phyloP scores from a whole-genome alignment of 768 basidiomycete genomes.

The Panus rudis region DNA sequence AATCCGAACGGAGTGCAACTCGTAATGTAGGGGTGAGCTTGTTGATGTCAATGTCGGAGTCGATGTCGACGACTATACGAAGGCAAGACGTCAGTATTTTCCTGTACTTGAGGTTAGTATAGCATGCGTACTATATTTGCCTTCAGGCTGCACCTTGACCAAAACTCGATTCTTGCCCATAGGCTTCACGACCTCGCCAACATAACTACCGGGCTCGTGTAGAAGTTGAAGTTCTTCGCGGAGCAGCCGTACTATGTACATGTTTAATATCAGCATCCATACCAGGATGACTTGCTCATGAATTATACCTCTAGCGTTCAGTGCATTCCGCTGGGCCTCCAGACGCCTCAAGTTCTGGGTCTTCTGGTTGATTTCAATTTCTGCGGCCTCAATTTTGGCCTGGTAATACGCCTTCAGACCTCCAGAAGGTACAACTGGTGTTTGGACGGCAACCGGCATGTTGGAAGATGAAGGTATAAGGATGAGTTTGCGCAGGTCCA shows the following conservation, averaged over 20 bases:
- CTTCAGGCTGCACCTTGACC: conserved; percentile 97
- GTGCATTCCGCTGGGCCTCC: conserved; percentile 94
- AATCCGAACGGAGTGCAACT: conserved; percentile 93
- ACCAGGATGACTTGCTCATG: background rate
- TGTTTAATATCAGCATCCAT: background rate
- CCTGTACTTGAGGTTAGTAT: background rate
- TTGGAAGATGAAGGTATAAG: conserved; percentile 2
- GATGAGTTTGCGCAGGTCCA: background rate
- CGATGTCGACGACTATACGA: conserved; percentile 82
- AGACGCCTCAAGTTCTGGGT: conserved; percentile 93
- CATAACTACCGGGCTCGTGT: conserved; percentile 94
- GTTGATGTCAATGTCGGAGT: conserved; percentile 75
- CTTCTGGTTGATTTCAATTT: conserved; percentile 90
- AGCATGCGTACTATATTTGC: conserved; percentile 84
- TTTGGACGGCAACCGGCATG: conserved; percentile 33
- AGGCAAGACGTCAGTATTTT: background rate
- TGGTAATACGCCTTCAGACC: conserved; percentile 90
- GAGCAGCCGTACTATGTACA: conserved; percentile 68
- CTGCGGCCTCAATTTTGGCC: conserved; percentile 90
- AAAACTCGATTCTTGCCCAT: conserved; percentile 99
- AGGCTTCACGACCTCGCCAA: conserved; percentile 95
- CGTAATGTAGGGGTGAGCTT: conserved; percentile 80
- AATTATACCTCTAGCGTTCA: conserved; percentile 83
- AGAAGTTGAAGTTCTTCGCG: conserved; percentile 89
- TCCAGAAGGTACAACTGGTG: conserved; percentile 37